Evolutionary conservation across 192 early-diverging fungal species (phyloP), one percentile per base, ranked within the genome.

Genomic region (Backusella westeae): DNA sequence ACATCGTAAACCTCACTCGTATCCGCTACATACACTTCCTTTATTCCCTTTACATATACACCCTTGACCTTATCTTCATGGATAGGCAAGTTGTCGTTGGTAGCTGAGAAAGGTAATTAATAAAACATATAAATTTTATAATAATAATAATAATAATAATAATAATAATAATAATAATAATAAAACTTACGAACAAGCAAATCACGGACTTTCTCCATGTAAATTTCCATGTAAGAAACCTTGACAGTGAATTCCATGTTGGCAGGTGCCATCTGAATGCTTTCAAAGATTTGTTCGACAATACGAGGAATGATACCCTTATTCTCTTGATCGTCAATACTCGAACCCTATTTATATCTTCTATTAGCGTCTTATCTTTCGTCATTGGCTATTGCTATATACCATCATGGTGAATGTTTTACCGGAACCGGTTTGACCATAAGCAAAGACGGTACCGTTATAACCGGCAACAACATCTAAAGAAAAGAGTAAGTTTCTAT

Each of bases 191-290:
- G 94, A 83, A 96, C 95, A 66, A 99, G 87, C 77, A 99, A 83
- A 89, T 99, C 98, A 69, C 96, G 90, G 75, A 99, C 95, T 82
- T 93, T 94, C 78, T 99, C 98, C 97, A 99, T 99, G 87, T 99
- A 99, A 75, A 99, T 98, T 89, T 99, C 98, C 96, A 99, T 98
- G 84, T 93, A 99, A 15, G 96, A 96, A 14, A 96, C 93, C 79
- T 96, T 94, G 76, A 99, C 97, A 26, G 97, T 98, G 83, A 98
- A 99, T 85, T 99, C 98, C 81, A 98, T 89, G 63, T 92, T 96
- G 2, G 92, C 85, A 69, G 98, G 97, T 23, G 96, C 92, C 29
- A 89, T 90, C 82, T 94, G 81, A 79, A 99, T 99, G 49, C 93
- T 93, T 32, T 87, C 87, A 80, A 99, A 99, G 59, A 99, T 94